These are phyloP conservation scores for Psilocybe mexicana DNA, from an alignment of 1,284 basidiomycete genomes.

Conservation along the genomic window DNA sequence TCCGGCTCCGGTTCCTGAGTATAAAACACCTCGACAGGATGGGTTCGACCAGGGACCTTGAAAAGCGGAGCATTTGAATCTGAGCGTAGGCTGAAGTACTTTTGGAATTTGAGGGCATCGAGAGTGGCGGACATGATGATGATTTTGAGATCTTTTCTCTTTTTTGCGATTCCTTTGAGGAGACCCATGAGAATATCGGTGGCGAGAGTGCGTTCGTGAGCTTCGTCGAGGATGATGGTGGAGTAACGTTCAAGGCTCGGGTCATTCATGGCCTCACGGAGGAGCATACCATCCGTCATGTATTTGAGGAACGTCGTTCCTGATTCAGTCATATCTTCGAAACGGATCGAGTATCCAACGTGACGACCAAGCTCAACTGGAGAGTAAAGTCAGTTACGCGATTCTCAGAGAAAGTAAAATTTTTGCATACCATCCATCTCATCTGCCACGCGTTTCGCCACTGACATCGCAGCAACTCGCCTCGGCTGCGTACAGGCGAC, in stretches of 20 bases:
- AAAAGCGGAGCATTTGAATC: constrained; percentile 77
- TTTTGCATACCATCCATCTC: constrained; percentile 87
- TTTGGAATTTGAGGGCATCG: constrained; percentile 96
- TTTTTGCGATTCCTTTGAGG: constrained; percentile 73
- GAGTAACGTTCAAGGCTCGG: constrained; percentile 88
- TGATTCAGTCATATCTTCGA: constrained; percentile 95
- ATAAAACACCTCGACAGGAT: constrained; percentile 96
- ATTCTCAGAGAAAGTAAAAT: neutral
- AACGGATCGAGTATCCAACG: constrained; percentile 98
- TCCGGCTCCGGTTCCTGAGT: constrained; percentile 95
- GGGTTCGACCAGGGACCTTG: constrained; percentile 95
- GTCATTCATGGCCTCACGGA: constrained; percentile 98
- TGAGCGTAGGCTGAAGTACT: constrained; percentile 80
- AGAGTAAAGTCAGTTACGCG: neutral
- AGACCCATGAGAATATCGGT: constrained; percentile 99
- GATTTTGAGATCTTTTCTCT: constrained; percentile 90
- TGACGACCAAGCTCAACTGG: constrained; percentile 88
- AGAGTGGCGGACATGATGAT: constrained; percentile 99
- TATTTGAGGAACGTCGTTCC: constrained; percentile 95
- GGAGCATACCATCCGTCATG: constrained; percentile 99
- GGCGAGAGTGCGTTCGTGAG: constrained; percentile 96
- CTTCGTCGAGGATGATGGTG: constrained; percentile 98
- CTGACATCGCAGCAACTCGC: constrained; percentile 97
- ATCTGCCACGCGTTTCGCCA: constrained; percentile 97
- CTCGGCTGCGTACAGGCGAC: constrained; percentile 98